Percentiles rank a stretch among this genome's conserved stretches.
phyloP scores from a whole-genome alignment of 1,284 basidiomycete genomes.

The Cystobasidium sp. region DNA sequence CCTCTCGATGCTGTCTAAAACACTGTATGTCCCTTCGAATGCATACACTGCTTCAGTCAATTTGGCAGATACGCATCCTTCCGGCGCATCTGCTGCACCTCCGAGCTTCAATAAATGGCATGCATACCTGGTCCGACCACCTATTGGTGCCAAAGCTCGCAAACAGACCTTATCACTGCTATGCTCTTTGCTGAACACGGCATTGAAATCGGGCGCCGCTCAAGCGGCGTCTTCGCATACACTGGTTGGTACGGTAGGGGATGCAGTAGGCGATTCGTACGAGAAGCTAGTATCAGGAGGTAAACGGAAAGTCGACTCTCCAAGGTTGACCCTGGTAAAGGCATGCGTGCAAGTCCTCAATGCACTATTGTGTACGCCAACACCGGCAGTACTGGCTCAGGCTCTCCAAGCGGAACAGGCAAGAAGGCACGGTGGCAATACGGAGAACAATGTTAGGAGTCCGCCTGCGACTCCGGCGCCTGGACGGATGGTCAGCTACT shows the following conservation, averaged over 20 bases:
- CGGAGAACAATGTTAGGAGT: constrained; percentile 56
- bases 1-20: constrained; percentile 79
- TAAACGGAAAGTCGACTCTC: constrained; percentile 27
- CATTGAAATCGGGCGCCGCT: constrained; percentile 59
- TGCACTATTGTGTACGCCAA: constrained; percentile 11
- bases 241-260: constrained; percentile 25
- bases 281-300: constrained; percentile 41
- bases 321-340: constrained; percentile 32
- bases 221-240: background rate
- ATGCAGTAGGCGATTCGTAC: constrained; percentile 40
- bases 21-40: constrained; percentile 76
- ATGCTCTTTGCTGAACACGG: constrained; percentile 87
- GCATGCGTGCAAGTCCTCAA: constrained; percentile 26
- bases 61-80: constrained; percentile 70
- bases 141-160: constrained; percentile 25
- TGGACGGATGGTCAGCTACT: constrained; percentile 61
- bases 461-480: constrained; percentile 49
- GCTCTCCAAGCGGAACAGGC: constrained; percentile 36
- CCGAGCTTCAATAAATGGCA: constrained; percentile 74
- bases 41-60: constrained; percentile 63
- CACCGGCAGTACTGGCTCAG: constrained; percentile 18
- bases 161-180: constrained; percentile 69
- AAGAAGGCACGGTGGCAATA: background rate
- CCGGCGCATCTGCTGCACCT: constrained; percentile 57
- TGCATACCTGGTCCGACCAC: constrained; percentile 61